phyloP scores from a whole-genome alignment of 495 filamentous ascomycete species.

The Penicillium cosmopolitanum region DNA sequence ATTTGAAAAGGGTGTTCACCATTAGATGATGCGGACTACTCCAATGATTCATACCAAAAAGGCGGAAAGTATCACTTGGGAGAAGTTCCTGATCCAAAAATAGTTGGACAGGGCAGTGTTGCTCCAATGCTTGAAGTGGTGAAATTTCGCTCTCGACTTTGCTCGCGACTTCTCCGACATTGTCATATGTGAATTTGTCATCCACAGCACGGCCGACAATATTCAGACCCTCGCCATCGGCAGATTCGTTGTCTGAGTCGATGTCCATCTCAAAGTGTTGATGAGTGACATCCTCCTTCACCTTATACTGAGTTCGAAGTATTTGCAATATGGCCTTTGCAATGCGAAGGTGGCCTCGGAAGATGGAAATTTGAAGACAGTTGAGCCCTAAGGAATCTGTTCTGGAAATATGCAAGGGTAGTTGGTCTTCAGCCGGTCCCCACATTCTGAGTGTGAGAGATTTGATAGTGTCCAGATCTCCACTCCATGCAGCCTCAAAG shows the following conservation, averaged over 20 bases:
- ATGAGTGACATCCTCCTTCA: constrained; percentile 40
- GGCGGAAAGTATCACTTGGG: not conserved
- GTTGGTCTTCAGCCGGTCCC: constrained; percentile 40
- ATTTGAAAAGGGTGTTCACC: constrained; percentile 26
- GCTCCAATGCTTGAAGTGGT: constrained; percentile 51
- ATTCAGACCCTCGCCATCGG: constrained; percentile 44
- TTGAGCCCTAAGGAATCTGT: constrained; percentile 46
- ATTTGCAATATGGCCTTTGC: constrained; percentile 70
- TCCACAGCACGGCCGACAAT: constrained; percentile 53
- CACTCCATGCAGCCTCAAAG: constrained; percentile 72
- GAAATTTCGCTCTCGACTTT: constrained; percentile 62
- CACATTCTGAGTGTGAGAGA: constrained; percentile 51
- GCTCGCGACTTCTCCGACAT: constrained; percentile 65
- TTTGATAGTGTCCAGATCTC: constrained; percentile 59
- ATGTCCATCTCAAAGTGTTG: constrained; percentile 53
- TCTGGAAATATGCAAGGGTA: constrained; percentile 64
- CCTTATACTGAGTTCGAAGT: constrained; percentile 63
- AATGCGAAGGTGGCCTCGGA: constrained; percentile 61
- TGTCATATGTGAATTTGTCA: constrained; percentile 69
- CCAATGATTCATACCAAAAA: not conserved
- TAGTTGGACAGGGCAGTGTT: constrained; percentile 26
- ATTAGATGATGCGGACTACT: not conserved
- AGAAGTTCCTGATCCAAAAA: constrained; percentile 34
- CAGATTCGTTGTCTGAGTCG: constrained; percentile 32
- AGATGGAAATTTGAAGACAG: constrained; percentile 67